Percentiles rank a stretch among this genome's conserved stretches.
phyloP scores from a whole-genome alignment of 75 land plant species.

The Cupressus sempervirens region DNA sequence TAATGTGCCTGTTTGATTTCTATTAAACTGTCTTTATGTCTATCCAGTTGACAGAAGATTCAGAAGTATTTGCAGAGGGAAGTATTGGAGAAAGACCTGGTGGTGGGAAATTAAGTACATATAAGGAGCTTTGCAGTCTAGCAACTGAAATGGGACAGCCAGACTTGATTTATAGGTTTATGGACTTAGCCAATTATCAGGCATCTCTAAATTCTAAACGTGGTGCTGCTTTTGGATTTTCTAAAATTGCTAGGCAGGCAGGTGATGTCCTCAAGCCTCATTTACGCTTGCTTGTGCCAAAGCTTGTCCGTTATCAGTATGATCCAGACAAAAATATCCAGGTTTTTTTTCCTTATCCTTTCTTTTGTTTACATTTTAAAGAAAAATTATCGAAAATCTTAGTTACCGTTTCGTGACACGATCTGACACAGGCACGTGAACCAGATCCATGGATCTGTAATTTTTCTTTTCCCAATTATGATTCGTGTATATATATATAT shows the following conservation, averaged over 20 bases:
- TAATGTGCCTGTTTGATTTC: neutral
- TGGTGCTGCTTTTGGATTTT: conserved; percentile 99
- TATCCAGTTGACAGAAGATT: conserved; percentile 75
- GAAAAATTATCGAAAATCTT: neutral
- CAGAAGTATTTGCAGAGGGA: conserved; percentile 93
- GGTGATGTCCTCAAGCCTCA: conserved; percentile 91
- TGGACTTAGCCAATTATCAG: conserved; percentile 98
- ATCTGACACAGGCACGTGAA: too few relatives aligned
- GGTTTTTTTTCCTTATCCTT: conserved; percentile 33
- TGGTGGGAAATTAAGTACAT: conserved; percentile 95
- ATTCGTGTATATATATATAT: too few relatives aligned
- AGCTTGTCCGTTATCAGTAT: conserved; percentile 96
- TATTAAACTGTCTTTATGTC: conserved; percentile 4
- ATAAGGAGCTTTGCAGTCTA: conserved; percentile 91
- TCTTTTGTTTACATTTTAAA: neutral
- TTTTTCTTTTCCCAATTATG: too few relatives aligned
- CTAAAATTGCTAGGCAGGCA: conserved; percentile 96
- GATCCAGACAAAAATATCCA: conserved; percentile 98
- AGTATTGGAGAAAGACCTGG: conserved; percentile 71
- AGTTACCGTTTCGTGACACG: too few relatives aligned
- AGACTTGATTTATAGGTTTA: conserved; percentile 94
- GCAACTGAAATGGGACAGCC: conserved; percentile 99
- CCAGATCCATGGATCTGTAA: too few relatives aligned
- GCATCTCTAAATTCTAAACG: conserved; percentile 92
- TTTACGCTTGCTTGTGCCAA: conserved; percentile 68